Percentiles rank a stretch among this genome's conserved stretches.
phyloP scores from a whole-genome alignment of 306 rosid species.

The Morella rubra region DNA sequence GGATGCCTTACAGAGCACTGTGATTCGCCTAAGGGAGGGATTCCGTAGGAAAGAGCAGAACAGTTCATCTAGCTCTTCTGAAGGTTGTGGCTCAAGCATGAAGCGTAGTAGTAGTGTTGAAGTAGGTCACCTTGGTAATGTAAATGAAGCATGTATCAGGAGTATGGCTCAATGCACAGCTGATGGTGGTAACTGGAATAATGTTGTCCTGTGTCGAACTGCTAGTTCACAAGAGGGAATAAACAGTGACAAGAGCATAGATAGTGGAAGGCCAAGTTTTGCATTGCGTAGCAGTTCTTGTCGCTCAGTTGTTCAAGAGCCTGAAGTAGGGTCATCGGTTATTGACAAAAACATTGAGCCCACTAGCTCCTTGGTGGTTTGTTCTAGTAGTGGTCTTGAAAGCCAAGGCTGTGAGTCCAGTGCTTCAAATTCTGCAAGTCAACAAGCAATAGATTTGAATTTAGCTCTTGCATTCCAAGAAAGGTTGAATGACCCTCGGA shows the following conservation, averaged over 20 bases:
- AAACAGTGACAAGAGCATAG: slow-evolving; percentile 91
- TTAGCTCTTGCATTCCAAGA: slow-evolving; percentile 94
- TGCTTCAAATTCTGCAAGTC: slow-evolving; percentile 85
- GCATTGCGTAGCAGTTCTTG: slow-evolving; percentile 93
- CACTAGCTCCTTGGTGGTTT: slow-evolving; percentile 63
- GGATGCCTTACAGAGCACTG: slow-evolving; percentile 98
- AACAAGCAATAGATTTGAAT: slow-evolving; percentile 83
- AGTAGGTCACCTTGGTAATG: slow-evolving; percentile 77
- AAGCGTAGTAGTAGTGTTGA: slow-evolving; percentile 98
- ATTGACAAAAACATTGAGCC: slow-evolving; percentile 68
- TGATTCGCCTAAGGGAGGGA: slow-evolving; percentile 95
- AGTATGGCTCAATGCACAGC: slow-evolving; percentile 49
- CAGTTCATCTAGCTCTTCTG: slow-evolving; percentile 96
- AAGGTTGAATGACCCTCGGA: slow-evolving; percentile 94
- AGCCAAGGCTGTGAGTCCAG: slow-evolving; percentile 93
- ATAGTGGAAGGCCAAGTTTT: slow-evolving; percentile 97
- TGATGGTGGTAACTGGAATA: slow-evolving; percentile 84
- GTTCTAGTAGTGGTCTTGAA: slow-evolving; percentile 91
- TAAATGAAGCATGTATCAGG: slow-evolving; percentile 63
- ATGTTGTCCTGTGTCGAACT: slow-evolving; percentile 53
- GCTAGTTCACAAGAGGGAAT: slow-evolving; percentile 83
- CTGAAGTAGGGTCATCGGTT: slow-evolving; percentile 64
- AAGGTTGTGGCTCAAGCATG: slow-evolving; percentile 98
- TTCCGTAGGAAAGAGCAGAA: slow-evolving; percentile 93
- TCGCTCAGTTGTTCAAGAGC: slow-evolving; percentile 85